phyloP scores from a whole-genome alignment of 2,329 filamentous ascomycete species.

The Epichloe coenophiala region DNA sequence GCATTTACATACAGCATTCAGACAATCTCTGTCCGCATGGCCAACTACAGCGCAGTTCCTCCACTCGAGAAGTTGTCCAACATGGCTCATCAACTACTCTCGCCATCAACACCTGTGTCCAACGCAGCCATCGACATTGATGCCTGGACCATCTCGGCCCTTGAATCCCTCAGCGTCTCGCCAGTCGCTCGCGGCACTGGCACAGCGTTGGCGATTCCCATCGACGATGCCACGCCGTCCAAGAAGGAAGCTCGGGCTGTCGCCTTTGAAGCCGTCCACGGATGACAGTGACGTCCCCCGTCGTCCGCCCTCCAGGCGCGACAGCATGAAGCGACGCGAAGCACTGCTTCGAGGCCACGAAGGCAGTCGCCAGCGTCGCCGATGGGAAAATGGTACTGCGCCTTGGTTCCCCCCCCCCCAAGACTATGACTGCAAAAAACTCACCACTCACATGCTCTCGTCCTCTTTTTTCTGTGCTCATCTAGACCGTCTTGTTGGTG shows the following conservation, averaged over 20 bases:
- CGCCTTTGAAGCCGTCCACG: constrained; percentile 6
- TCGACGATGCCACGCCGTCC: constrained; percentile 41
- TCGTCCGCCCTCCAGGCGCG: constrained; percentile 36
- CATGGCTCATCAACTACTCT: constrained; percentile 7
- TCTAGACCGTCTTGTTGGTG: constrained; percentile 69
- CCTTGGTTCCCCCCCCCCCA: too few species aligned
- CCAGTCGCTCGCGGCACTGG: constrained; percentile 45
- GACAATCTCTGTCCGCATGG: constrained; percentile 22
- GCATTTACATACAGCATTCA: too few species aligned
- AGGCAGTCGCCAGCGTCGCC: constrained; percentile 68
- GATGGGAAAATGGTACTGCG: constrained; percentile 80
- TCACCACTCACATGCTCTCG: neutral
- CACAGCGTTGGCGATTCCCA: constrained; percentile 57
- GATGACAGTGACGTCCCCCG: constrained; percentile 25
- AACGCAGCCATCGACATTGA: constrained; percentile 41
- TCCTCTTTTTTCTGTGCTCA: neutral
- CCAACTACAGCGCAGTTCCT: constrained; percentile 39
- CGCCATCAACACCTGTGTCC: constrained; percentile 13
- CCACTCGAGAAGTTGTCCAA: constrained; percentile 24
- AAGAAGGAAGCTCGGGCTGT: constrained; percentile 9
- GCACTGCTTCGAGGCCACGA: constrained; percentile 79
- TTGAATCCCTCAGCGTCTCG: constrained; percentile 41
- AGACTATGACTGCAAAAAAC: too few species aligned
- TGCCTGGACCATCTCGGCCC: constrained; percentile 49
- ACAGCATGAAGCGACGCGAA: constrained; percentile 51